Conservation (phyloP, 2,329 filamentous ascomycete species). For the Cadophora sp. region DNA sequence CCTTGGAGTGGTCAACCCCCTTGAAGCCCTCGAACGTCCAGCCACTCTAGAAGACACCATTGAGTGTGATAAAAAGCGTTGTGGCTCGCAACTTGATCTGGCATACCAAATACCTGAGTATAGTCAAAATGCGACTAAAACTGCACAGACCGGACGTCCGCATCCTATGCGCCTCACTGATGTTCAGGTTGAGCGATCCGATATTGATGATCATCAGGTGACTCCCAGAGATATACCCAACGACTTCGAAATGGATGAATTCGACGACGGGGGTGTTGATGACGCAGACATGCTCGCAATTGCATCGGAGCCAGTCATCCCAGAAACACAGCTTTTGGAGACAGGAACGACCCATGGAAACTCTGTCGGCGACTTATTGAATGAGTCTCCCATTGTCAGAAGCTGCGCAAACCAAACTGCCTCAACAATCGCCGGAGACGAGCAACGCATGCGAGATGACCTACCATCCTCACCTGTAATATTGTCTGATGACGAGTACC, state of each 20-base stretch:
- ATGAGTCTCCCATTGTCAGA: background rate
- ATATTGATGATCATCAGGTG: slow-evolving; percentile 18
- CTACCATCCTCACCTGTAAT: background rate
- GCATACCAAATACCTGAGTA: too few relatives aligned
- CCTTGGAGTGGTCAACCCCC: background rate
- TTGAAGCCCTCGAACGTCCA: background rate
- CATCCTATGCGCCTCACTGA: background rate
- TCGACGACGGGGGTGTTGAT: slow-evolving; percentile 35
- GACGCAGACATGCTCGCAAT: slow-evolving; percentile 39
- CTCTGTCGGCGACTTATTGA: too few relatives aligned
- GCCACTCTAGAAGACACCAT: too few relatives aligned
- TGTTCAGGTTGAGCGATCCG: slow-evolving; percentile 23
- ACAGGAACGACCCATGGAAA: background rate
- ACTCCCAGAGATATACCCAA: background rate
- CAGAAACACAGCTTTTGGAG: background rate
- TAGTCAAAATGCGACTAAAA: background rate
- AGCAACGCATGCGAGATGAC: background rate
- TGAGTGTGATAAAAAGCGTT: background rate
- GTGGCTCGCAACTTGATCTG: background rate
- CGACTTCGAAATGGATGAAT: slow-evolving; percentile 31
- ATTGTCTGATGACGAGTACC: slow-evolving; percentile 37
- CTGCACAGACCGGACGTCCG: background rate
- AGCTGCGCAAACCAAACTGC: background rate
- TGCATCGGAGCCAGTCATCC: slow-evolving; percentile 19
- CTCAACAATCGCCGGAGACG: background rate